These are phyloP conservation scores for Chloris gayana DNA, from an alignment of 176 grass and related monocot genomes.

Conservation along the genomic window DNA sequence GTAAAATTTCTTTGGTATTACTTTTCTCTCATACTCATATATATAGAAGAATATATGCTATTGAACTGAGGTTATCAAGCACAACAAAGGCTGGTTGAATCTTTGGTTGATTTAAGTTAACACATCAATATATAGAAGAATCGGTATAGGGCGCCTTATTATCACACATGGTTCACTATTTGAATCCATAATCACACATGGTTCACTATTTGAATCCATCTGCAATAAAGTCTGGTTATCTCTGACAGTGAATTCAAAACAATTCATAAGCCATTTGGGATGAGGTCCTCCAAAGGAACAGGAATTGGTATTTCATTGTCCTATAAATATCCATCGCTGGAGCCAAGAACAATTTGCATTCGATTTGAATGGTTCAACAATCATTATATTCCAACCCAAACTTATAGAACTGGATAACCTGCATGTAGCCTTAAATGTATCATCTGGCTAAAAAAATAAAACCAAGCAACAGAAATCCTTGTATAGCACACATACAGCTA, in stretches of 20 bases:
- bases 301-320: background rate
- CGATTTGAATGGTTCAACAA: background rate
- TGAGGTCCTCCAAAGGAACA: background rate
- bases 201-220: no score
- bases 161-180: no score
- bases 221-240: no score
- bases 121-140: background rate
- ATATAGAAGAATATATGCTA: no score
- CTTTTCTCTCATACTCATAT: no score
- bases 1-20: no score
- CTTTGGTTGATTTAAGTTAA: no score
- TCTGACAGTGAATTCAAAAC: background rate
- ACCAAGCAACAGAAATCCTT: no score
- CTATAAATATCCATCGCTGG: background rate
- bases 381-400: background rate
- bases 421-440: background rate
- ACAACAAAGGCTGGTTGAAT: background rate
- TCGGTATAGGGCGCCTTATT: background rate
- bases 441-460: no score
- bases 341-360: background rate
- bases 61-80: no score
- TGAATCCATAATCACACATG: background rate
- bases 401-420: background rate
- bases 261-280: background rate
- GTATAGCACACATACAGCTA: no score